These are phyloP conservation scores for Puccinia triticina DNA, from an alignment of 1,284 basidiomycete species.

Conservation along the genomic window DNA sequence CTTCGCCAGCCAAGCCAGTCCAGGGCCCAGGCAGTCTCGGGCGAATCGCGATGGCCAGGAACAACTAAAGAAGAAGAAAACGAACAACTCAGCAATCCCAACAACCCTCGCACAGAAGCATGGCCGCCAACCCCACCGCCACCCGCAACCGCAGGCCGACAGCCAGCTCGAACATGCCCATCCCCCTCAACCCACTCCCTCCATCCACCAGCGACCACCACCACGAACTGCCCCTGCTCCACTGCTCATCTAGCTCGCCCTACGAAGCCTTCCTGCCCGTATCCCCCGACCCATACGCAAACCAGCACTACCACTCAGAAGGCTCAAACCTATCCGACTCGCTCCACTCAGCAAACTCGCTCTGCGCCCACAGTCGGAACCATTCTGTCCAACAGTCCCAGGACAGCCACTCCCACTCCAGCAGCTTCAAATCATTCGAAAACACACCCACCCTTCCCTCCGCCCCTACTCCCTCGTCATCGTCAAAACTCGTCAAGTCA, in stretches of 20 bases:
- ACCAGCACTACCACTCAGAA: neutral
- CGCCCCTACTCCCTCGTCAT: neutral
- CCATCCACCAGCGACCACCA: neutral
- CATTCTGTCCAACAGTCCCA: neutral
- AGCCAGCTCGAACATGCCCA: neutral
- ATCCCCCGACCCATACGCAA: neutral
- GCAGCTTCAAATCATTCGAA: neutral
- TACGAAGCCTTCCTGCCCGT: neutral
- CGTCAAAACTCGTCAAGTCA: conserved; percentile 18
- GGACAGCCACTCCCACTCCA: neutral
- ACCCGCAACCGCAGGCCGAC: neutral
- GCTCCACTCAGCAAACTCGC: neutral
- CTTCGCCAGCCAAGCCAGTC: too few relatives aligned
- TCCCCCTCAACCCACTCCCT: neutral
- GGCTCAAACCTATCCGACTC: conserved; percentile 1
- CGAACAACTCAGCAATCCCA: neutral
- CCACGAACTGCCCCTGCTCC: neutral
- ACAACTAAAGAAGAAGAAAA: too few relatives aligned
- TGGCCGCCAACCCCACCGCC: neutral
- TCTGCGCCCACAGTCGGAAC: conserved; percentile 5
- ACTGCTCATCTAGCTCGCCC: neutral
- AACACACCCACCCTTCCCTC: neutral
- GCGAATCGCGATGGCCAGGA: too few relatives aligned
- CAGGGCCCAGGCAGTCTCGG: too few relatives aligned
- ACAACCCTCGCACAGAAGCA: neutral